A percentile compares a stretch with the other conserved stretches of the same genome.
Conservation (phyloP, 768 basidiomycete species). For the Macrocybe gigantea region DNA sequence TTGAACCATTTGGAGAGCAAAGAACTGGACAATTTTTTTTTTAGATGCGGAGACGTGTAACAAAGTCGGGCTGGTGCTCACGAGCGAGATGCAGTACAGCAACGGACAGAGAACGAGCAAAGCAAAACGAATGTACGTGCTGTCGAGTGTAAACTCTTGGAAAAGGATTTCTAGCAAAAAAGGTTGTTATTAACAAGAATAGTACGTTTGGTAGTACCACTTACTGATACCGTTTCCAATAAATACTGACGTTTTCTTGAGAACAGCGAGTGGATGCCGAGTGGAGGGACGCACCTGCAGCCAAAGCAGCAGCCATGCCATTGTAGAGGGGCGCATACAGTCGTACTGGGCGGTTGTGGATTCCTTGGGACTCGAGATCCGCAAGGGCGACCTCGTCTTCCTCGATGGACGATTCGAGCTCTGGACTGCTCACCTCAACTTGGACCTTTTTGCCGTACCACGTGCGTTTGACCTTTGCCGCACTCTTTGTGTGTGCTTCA, state of each 20-base stretch:
- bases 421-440: constrained; percentile 20
- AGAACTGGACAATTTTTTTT: constrained; percentile 52
- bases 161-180: constrained; percentile 37
- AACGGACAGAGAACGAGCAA: constrained; percentile 57
- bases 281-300: constrained; percentile 39
- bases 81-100: constrained; percentile 69
- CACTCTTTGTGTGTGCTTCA: too few relatives aligned
- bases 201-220: background rate
- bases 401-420: background rate
- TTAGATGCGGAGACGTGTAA: constrained; percentile 3
- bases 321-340: constrained; percentile 68
- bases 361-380: too few relatives aligned
- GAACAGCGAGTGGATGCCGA: constrained; percentile 22
- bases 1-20: constrained; percentile 64
- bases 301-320: constrained; percentile 51
- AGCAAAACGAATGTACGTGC: constrained; percentile 51
- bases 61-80: constrained; percentile 17
- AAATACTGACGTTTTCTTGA: constrained; percentile 46
- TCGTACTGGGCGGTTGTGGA: constrained; percentile 19
- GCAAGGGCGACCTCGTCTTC: constrained; percentile 5
- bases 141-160: constrained; percentile 65
- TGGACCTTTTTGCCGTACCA: constrained; percentile 58
- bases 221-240: constrained; percentile 57
- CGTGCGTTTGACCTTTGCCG: constrained; percentile 29
- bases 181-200: background rate